These are phyloP conservation scores for Trametes meyenii DNA, from an alignment of 768 basidiomycete genomes.

Conservation along the genomic window DNA sequence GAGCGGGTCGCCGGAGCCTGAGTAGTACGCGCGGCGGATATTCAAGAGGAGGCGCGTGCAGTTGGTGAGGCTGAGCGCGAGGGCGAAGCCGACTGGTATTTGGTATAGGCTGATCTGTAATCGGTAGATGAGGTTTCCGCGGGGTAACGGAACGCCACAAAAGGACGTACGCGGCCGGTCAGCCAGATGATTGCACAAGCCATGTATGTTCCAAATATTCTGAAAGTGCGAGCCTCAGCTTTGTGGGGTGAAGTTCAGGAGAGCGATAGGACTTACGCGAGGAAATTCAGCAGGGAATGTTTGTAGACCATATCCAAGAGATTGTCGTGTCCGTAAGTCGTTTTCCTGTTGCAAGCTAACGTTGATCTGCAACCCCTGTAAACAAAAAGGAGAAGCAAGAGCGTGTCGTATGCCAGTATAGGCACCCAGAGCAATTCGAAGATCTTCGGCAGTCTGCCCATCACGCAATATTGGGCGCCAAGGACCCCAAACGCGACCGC, in stretches of 20 bases:
- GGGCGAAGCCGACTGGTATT: constrained; percentile 35
- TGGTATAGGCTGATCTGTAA: constrained; percentile 31
- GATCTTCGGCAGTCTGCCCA: constrained; percentile 13
- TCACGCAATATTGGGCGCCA: constrained; percentile 27
- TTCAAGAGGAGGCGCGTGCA: constrained; percentile 37
- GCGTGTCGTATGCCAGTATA: constrained; percentile 24
- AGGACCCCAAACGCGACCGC: constrained; percentile 16
- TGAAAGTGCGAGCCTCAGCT: constrained; percentile 3
- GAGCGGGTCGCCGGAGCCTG: constrained; percentile 18
- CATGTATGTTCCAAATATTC: constrained; percentile 35
- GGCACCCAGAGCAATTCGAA: constrained; percentile 25
- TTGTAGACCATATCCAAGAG: constrained; percentile 31
- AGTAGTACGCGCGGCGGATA: constrained; percentile 36
- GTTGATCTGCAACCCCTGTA: constrained; percentile 25
- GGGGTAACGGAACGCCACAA: background rate
- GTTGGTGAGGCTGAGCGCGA: constrained; percentile 35
- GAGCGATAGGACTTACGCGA: constrained; percentile 26
- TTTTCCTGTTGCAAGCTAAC: background rate
- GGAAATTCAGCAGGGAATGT: constrained; percentile 31
- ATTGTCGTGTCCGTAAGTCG: constrained; percentile 12
- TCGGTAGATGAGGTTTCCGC: background rate
- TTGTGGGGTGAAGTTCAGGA: background rate
- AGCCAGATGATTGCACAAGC: constrained; percentile 36
- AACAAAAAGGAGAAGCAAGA: constrained; percentile 32
- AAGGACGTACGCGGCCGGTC: constrained; percentile 26